Percentiles rank a stretch among this genome's conserved stretches.
Evolutionary conservation across 1,284 basidiomycete species (phyloP).

Genomic region (Ustilago curta): DNA sequence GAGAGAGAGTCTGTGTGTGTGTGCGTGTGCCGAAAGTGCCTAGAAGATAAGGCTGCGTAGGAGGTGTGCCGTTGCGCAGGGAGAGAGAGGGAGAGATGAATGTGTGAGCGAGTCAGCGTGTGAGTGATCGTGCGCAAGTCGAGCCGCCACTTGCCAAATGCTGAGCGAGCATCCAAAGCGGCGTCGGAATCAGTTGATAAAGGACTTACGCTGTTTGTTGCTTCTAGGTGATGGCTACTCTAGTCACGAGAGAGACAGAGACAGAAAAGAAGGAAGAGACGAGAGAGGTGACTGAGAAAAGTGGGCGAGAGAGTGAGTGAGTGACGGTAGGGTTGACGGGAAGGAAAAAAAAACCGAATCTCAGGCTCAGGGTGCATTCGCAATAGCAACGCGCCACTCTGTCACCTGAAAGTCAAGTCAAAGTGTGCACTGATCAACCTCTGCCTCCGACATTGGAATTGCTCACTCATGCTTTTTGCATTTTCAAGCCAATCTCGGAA

Average conservation of each 20-base stretch:
- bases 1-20: no score
- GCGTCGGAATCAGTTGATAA: no score
- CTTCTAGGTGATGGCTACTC: not conserved
- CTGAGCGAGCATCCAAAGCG: not conserved
- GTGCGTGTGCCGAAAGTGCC: not conserved
- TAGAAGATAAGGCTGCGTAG: not conserved
- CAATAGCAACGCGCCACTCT: not conserved
- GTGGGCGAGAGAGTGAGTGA: no score
- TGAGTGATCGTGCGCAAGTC: no score
- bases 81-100: no score
- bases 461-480: constrained; percentile 6
- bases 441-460: not conserved
- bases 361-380: constrained; percentile 4
- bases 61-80: not conserved
- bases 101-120: not conserved
- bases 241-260: not conserved
- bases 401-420: not conserved
- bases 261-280: not conserved
- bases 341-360: not conserved
- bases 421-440: constrained; percentile 5
- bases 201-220: constrained; percentile 2
- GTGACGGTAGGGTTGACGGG: no score
- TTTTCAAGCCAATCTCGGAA: not conserved
- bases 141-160: not conserved
- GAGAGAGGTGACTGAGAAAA: not conserved